These are phyloP conservation scores for Phytophthora sp. DNA, from an alignment of 352 stramenopile genomes.

Conservation along the genomic window DNA sequence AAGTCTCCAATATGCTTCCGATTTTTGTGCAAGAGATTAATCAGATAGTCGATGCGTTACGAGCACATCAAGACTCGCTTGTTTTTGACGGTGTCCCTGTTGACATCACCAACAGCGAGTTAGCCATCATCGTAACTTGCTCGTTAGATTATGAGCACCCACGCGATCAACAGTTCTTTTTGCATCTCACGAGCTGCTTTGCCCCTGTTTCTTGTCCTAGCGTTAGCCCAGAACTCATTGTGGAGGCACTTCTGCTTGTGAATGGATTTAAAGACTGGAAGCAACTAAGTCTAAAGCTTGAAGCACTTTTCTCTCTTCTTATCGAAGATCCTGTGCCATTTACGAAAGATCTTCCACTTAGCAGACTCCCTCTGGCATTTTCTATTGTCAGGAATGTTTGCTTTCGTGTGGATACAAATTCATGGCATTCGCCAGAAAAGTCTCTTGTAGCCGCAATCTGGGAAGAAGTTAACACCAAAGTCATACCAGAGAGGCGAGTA, in stretches of 20 bases:
- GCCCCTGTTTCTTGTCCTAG: constrained; percentile 46
- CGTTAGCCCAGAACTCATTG: constrained; percentile 36
- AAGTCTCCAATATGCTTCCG: constrained; percentile 36
- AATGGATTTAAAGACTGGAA: constrained; percentile 53
- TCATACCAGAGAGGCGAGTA: constrained; percentile 47
- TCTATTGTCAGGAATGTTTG: constrained; percentile 28
- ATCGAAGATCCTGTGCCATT: constrained; percentile 32
- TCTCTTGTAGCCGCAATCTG: constrained; percentile 55
- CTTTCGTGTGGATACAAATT: constrained; percentile 17
- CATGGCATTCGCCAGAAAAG: constrained; percentile 44
- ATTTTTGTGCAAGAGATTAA: constrained; percentile 51
- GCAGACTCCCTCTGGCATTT: constrained; percentile 32
- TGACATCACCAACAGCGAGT: constrained; percentile 40
- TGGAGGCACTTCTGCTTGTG: constrained; percentile 40
- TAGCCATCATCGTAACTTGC: constrained; percentile 44
- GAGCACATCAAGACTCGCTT: constrained; percentile 38
- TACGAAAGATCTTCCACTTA: constrained; percentile 25
- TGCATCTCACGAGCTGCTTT: constrained; percentile 50
- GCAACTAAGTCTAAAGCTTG: constrained; percentile 48
- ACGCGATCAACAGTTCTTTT: constrained; percentile 47
- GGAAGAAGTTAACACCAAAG: constrained; percentile 49
- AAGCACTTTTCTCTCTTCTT: constrained; percentile 36
- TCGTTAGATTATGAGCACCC: constrained; percentile 36
- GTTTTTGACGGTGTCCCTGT: constrained; percentile 40
- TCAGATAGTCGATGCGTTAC: constrained; percentile 53